Evolutionary conservation across 2,329 filamentous ascomycete species (phyloP).

Genomic region (Penicillium sp.): DNA sequence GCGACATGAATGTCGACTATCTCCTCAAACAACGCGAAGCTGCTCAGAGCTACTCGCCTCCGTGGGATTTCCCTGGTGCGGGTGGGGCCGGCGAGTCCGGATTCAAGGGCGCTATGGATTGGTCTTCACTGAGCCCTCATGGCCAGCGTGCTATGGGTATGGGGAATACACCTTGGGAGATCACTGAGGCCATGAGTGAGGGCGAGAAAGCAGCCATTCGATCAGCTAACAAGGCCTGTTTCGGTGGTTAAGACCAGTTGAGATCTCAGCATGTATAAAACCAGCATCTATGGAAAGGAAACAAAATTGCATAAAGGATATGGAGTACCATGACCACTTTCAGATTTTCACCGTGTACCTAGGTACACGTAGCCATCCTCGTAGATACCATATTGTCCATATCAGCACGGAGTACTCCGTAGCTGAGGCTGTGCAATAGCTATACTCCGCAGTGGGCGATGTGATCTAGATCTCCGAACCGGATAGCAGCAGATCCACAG

Average conservation of each 20-base stretch:
- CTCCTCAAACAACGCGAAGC: conserved; percentile 69
- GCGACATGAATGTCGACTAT: conserved; percentile 71
- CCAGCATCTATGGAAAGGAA: not conserved
- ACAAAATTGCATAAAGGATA: not conserved
- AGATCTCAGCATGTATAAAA: not conserved
- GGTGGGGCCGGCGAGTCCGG: conserved; percentile 45
- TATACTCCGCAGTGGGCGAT: not conserved
- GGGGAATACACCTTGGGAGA: conserved; percentile 51
- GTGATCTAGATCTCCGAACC: conserved; percentile 6
- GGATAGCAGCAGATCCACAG: not conserved
- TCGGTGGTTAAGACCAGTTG: conserved; percentile 31
- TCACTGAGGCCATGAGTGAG: conserved; percentile 47
- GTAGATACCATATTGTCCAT: no score
- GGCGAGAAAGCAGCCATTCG: conserved; percentile 56
- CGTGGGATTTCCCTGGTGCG: conserved; percentile 68
- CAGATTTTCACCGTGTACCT: not conserved
- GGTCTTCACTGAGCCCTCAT: conserved; percentile 44
- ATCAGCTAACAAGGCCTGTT: conserved; percentile 57
- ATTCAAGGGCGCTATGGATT: conserved; percentile 41
- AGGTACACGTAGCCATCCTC: no score
- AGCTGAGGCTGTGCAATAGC: no score
- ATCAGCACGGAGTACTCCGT: no score
- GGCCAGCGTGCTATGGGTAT: conserved; percentile 60
- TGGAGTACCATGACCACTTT: no score
- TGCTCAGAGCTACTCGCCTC: conserved; percentile 68